Evolutionary conservation across 2,329 filamentous ascomycete genomes (phyloP).

Genomic region (Talaromyces sp.): DNA sequence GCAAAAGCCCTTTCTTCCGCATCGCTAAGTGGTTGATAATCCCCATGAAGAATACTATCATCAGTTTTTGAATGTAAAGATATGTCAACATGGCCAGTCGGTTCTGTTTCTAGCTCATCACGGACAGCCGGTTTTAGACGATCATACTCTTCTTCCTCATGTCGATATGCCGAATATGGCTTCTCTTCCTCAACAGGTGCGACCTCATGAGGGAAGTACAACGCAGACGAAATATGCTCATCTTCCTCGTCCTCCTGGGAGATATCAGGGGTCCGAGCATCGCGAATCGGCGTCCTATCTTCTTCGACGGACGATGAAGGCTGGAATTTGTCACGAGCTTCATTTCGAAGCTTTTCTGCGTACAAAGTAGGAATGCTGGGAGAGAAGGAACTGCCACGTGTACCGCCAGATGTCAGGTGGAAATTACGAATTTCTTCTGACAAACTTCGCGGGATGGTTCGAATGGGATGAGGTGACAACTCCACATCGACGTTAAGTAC

Average conservation of each 20-base stretch:
- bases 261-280: background rate
- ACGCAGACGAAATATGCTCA: conserved; percentile 63
- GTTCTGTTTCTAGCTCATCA: conserved; percentile 19
- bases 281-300: conserved; percentile 7
- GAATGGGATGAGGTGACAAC: conserved; percentile 27
- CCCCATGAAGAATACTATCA: conserved; percentile 60
- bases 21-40: conserved; percentile 46
- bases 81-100: conserved; percentile 58
- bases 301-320: conserved; percentile 11
- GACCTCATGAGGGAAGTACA: conserved; percentile 63
- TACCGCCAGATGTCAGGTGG: conserved; percentile 49
- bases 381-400: conserved; percentile 46
- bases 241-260: conserved; percentile 56
- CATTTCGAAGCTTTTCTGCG: conserved; percentile 32
- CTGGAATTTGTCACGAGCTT: conserved; percentile 22
- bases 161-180: conserved; percentile 19
- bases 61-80: conserved; percentile 60
- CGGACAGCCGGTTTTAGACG: background rate
- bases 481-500: conserved; percentile 21
- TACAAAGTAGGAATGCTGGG: conserved; percentile 39
- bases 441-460: conserved; percentile 47
- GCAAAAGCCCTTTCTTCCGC: conserved; percentile 36
- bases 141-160: conserved; percentile 11
- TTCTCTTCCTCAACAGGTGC: conserved; percentile 32
- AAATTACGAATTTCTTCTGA: conserved; percentile 58